Evolutionary conservation across 129 eudicot species (phyloP).

Genomic region (Kitagawia praeruptora): DNA sequence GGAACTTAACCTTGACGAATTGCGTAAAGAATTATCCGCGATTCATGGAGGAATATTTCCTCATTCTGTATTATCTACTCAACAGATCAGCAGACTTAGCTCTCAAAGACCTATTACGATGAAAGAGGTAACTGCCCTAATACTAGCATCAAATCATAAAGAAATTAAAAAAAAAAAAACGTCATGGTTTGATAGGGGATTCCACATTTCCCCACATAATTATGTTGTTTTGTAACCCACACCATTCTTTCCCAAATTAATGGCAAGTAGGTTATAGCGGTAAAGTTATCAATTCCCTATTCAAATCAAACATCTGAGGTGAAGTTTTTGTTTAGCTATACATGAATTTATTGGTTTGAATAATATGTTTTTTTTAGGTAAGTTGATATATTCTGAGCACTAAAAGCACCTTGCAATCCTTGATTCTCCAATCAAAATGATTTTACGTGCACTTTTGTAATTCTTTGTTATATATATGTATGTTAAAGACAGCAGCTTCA

Average conservation of each 20-base stretch:
- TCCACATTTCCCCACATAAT: too few relatives aligned
- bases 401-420: background rate
- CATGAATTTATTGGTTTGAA: background rate
- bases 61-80: conserved; percentile 84
- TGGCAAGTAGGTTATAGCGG: background rate
- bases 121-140: conserved; percentile 49
- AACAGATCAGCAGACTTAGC: conserved; percentile 58
- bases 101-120: conserved; percentile 54
- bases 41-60: conserved; percentile 84
- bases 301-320: background rate
- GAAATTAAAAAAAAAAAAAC: background rate
- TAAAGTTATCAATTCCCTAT: background rate
- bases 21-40: conserved; percentile 73
- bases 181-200: background rate
- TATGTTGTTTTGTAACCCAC: background rate
- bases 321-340: background rate
- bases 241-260: background rate
- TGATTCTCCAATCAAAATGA: background rate
- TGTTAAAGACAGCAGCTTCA: background rate
- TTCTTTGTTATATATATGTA: background rate
- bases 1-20: conserved; percentile 67
- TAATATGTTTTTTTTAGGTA: too few relatives aligned
- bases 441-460: background rate
- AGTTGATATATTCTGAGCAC: too few relatives aligned
- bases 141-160: background rate